Base-by-base conservation (phyloP, 257 asterid species). In the Capsicum pubescens region DNA sequence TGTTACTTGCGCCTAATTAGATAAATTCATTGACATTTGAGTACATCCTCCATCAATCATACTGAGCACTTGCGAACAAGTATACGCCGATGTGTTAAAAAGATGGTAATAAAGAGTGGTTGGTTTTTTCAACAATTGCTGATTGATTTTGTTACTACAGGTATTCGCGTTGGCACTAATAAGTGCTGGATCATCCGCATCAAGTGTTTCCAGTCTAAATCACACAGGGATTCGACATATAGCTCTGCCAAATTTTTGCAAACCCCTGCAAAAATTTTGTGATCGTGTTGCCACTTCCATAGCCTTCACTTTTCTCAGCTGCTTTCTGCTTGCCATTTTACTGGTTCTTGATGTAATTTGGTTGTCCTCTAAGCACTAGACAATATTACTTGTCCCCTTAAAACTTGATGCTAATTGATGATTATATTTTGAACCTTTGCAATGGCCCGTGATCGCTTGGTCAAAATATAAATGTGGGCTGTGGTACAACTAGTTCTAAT, bases 181-280 rank as follows among this genome's bases (percentile, higher is more conserved):
- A 92, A 93, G 99, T 48, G 99, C 95, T 13, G 98, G 95, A 87
- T 95, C 99, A 35, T 98, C 99, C 16, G 95, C 98, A 13, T 89
- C 97, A 0, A 97, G 99, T 0, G 97, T 94, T 0, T 91, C 97
- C 50, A 95, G 90, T 86, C 87, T 95, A 86, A 95, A 95, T 83
- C 92, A 94, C 2, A 91, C 97, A 0, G 99, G 99, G 39, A 91
- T 95, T 10, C 92, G 79, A 14, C 99, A 94, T 76, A 88, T 97
- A 0, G 86, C 95, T 13, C 91, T 95, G 17, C 99, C 99, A 0
- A 94, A 94, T 86, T 95, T 94, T 91, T 95, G 99, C 94, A 91
- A 87, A 46, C 91, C 99, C 3, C 86, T 95, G 91, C 89, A 83
- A 36, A 67, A 58, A 48, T 95, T 95, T 91, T 95, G 99, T 60